Conservation (phyloP, 2,329 filamentous ascomycete genomes). For the Penicillium verrucosum region DNA sequence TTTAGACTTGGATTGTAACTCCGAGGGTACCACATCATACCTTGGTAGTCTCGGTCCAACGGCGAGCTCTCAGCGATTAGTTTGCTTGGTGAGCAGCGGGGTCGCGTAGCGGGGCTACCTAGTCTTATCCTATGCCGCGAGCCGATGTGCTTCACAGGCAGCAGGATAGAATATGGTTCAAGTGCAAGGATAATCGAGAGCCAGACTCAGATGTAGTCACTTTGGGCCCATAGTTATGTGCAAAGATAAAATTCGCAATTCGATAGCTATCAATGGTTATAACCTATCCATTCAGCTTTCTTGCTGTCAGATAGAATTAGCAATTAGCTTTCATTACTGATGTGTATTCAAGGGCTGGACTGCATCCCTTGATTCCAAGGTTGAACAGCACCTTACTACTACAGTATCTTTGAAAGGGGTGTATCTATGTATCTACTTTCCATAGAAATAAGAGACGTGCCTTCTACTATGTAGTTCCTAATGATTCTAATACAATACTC, state of each 20-base stretch:
- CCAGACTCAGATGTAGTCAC: background rate
- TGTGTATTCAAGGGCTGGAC: background rate
- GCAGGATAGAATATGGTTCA: background rate
- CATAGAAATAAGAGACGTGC: background rate
- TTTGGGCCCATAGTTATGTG: background rate
- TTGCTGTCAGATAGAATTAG: background rate
- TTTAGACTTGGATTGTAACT: background rate
- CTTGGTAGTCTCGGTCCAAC: background rate
- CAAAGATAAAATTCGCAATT: background rate
- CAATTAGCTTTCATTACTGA: background rate
- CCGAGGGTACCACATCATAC: background rate
- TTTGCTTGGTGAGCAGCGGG: background rate
- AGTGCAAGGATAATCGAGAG: background rate
- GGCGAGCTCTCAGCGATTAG: background rate
- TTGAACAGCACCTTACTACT: background rate
- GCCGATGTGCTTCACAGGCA: background rate
- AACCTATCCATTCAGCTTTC: background rate
- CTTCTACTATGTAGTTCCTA: background rate
- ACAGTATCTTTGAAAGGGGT: background rate
- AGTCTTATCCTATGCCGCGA: background rate
- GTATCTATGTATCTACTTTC: background rate
- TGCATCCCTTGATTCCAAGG: background rate
- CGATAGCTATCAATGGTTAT: background rate
- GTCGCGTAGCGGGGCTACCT: background rate
- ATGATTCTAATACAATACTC: background rate